These are phyloP conservation scores for Zoysia japonica DNA, from an alignment of 176 grass and related monocot species.

Conservation along the genomic window DNA sequence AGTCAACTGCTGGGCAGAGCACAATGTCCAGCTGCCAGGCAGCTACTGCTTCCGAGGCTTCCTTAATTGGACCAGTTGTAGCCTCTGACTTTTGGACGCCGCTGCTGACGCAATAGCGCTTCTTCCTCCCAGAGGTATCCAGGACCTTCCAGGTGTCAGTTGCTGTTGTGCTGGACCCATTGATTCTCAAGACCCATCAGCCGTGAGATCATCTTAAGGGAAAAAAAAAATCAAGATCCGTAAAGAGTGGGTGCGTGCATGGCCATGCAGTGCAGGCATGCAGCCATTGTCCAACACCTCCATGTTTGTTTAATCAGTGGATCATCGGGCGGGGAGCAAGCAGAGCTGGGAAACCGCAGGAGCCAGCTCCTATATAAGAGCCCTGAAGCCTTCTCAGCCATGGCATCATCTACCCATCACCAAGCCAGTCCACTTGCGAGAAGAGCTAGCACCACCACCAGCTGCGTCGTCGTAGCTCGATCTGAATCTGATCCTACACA, in stretches of 20 bases:
- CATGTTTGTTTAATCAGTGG: conserved; percentile 10
- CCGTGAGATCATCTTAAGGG: conserved; percentile 3
- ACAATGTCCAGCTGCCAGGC: conserved; percentile 28
- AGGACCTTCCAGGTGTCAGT: conserved; percentile 25
- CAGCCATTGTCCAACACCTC: conserved; percentile 35
- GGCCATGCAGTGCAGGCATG: not conserved
- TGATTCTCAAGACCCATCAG: conserved; percentile 45
- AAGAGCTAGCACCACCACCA: not conserved
- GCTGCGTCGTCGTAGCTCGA: not conserved
- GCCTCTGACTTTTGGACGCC: conserved; percentile 27
- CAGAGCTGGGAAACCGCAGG: not conserved
- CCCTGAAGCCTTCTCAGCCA: conserved; percentile 19
- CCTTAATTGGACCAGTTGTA: conserved; percentile 34
- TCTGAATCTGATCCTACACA: not conserved
- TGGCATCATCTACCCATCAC: conserved; percentile 23
- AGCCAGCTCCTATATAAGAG: conserved; percentile 47
- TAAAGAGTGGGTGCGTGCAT: conserved; percentile 42
- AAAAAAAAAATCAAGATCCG: conserved; percentile 57
- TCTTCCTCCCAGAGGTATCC: conserved; percentile 16
- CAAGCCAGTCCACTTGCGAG: not conserved
- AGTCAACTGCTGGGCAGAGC: conserved; percentile 44
- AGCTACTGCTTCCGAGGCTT: conserved; percentile 32
- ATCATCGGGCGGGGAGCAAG: conserved; percentile 37
- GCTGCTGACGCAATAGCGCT: conserved; percentile 3
- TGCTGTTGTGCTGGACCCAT: conserved; percentile 15